phyloP scores from a whole-genome alignment of 768 basidiomycete genomes.

The Coprinopsis sp. region DNA sequence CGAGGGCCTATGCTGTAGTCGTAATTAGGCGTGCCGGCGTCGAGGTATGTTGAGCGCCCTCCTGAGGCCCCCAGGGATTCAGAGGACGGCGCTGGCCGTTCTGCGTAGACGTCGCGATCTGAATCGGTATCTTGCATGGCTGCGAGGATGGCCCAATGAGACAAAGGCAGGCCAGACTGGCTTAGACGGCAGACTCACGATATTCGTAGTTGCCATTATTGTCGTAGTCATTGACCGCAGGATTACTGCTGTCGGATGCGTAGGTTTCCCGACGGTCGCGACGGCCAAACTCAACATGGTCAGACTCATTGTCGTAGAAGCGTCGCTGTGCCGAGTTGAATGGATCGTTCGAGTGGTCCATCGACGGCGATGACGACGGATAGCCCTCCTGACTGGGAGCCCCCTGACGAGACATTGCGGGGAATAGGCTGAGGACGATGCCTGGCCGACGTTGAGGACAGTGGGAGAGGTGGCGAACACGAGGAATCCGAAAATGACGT shows the following conservation, averaged over 20 bases:
- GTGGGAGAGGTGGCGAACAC: no score
- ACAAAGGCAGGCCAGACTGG: conserved; percentile 16
- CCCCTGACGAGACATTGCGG: conserved; percentile 51
- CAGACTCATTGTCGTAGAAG: conserved; percentile 76
- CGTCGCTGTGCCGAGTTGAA: conserved; percentile 47
- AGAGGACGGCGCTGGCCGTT: conserved; percentile 66
- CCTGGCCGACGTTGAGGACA: no score
- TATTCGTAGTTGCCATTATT: conserved; percentile 62
- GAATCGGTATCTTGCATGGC: conserved; percentile 83
- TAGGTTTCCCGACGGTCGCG: conserved; percentile 50
- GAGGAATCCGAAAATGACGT: no score
- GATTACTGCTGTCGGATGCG: conserved; percentile 66
- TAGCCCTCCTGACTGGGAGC: conserved; percentile 61
- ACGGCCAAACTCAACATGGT: conserved; percentile 58
- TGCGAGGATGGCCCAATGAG: conserved; percentile 25
- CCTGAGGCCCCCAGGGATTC: conserved; percentile 61
- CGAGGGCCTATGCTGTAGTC: conserved; percentile 57
- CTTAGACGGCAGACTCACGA: conserved; percentile 34
- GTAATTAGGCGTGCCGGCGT: conserved; percentile 71
- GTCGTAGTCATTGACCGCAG: conserved; percentile 66
- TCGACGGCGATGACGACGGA: conserved; percentile 54
- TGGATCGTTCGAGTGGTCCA: conserved; percentile 64
- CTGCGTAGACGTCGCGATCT: conserved; percentile 68
- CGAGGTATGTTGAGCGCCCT: conserved; percentile 52
- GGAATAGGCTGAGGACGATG: no score